Conservation (phyloP, 106 monocot species). For the Ottelia alismoides region DNA sequence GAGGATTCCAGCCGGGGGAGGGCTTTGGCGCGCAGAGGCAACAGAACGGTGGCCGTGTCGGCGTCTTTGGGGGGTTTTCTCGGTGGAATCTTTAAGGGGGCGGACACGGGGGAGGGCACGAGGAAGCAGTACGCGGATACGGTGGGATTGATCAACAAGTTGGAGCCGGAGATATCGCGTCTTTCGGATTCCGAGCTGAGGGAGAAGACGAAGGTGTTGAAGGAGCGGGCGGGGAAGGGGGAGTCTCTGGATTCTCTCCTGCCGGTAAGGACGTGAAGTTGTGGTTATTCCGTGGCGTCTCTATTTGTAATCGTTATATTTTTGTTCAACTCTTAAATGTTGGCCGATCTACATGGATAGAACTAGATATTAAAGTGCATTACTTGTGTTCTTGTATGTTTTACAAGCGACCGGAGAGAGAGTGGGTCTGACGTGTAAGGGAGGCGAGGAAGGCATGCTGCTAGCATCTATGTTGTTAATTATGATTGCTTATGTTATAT, state of each 20-base stretch:
- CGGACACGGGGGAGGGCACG: conserved; percentile 58
- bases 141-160: conserved; percentile 39
- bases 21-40: neutral
- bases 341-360: neutral
- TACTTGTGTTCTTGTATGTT: no score
- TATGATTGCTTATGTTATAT: no score
- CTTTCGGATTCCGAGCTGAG: conserved; percentile 66
- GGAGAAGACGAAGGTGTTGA: conserved; percentile 43
- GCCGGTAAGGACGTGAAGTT: conserved; percentile 29
- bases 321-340: neutral
- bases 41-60: conserved; percentile 5
- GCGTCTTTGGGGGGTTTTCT: conserved; percentile 57
- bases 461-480: no score
- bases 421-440: no score
- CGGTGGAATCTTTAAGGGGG: conserved; percentile 59
- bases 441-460: no score
- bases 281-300: conserved; percentile 23
- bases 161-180: conserved; percentile 60
- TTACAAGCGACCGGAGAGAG: no score
- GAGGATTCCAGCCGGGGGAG: neutral
- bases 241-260: conserved; percentile 70
- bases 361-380: no score
- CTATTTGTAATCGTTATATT: conserved; percentile 8
- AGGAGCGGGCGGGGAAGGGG: conserved; percentile 47
- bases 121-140: conserved; percentile 54